phyloP scores from a whole-genome alignment of 805 yeast genomes.

The Candida silvatica region DNA sequence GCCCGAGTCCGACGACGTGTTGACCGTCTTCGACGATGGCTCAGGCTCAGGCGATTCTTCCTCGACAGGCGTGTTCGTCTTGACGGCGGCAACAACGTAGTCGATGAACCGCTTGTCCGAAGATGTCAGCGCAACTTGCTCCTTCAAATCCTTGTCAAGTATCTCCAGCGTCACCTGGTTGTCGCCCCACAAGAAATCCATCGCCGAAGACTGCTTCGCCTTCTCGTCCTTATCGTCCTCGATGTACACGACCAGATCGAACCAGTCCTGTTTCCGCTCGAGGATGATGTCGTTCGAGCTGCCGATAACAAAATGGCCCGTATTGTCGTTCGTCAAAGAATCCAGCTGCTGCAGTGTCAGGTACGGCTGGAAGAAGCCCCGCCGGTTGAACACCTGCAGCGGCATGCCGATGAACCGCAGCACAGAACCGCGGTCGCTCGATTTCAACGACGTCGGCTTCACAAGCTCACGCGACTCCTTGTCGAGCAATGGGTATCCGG shows the following conservation, averaged over 20 bases:
- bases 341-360: conserved; percentile 89
- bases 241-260: conserved; percentile 68
- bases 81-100: conserved; percentile 41
- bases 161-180: conserved; percentile 30
- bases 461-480: conserved; percentile 41
- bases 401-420: conserved; percentile 83
- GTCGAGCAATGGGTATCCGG: conserved; percentile 66
- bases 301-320: conserved; percentile 69
- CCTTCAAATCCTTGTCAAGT: conserved; percentile 32
- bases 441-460: conserved; percentile 59
- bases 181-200: conserved; percentile 6
- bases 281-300: conserved; percentile 78
- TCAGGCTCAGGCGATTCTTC: neutral
- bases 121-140: conserved; percentile 37
- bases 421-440: conserved; percentile 73
- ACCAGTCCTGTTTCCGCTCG: conserved; percentile 49
- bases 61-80: conserved; percentile 23
- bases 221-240: conserved; percentile 29
- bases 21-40: conserved; percentile 16
- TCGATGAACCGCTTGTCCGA: conserved; percentile 75
- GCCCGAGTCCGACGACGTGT: conserved; percentile 29
- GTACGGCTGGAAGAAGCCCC: conserved; percentile 88
- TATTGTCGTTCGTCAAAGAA: conserved; percentile 48
- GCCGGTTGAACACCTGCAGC: conserved; percentile 72
- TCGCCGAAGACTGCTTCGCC: conserved; percentile 10